Evolutionary conservation across 2,329 filamentous ascomycete genomes (phyloP).

Genomic region (Bipolaris zeicola): DNA sequence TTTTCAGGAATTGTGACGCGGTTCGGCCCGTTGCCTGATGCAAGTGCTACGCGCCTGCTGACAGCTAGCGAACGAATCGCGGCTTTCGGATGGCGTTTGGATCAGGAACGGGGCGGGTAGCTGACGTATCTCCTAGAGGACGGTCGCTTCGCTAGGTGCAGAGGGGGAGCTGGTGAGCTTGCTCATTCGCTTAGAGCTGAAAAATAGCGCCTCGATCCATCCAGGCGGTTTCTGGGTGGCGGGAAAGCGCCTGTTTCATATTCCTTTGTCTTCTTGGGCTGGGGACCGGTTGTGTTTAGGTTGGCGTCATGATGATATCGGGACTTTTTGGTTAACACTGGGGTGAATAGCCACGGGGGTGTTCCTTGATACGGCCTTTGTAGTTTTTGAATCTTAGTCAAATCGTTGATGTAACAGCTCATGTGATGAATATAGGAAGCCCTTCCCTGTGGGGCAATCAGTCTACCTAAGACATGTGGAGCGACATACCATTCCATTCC

Average conservation of each 20-base stretch:
- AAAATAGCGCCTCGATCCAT: constrained; percentile 13
- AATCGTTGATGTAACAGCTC: constrained; percentile 31
- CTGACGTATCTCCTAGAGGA: constrained; percentile 19
- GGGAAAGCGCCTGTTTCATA: constrained; percentile 1
- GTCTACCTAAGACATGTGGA: not conserved
- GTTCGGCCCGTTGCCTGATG: constrained; percentile 43
- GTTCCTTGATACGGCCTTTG: constrained; percentile 3
- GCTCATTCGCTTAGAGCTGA: constrained; percentile 21
- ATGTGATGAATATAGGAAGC: constrained; percentile 9
- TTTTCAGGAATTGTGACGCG: constrained; percentile 37
- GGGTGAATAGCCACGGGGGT: constrained; percentile 1
- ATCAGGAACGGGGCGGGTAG: constrained; percentile 14
- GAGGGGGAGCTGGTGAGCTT: constrained; percentile 12
- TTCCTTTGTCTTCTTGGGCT: constrained; percentile 12
- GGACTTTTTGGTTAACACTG: constrained; percentile 1
- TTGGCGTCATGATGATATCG: constrained; percentile 10
- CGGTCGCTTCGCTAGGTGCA: constrained; percentile 11
- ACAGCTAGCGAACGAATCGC: constrained; percentile 40
- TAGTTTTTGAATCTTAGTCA: constrained; percentile 9
- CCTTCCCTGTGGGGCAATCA: constrained; percentile 3
- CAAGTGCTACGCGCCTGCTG: constrained; percentile 31
- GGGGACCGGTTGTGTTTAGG: constrained; percentile 11
- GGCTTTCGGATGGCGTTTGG: constrained; percentile 14
- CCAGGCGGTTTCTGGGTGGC: constrained; percentile 4
- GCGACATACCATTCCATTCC: constrained; percentile 14